Evolutionary conservation across 177 flowering plant genomes (phyloP).

Genomic region (Tripterygium wilfordii): DNA sequence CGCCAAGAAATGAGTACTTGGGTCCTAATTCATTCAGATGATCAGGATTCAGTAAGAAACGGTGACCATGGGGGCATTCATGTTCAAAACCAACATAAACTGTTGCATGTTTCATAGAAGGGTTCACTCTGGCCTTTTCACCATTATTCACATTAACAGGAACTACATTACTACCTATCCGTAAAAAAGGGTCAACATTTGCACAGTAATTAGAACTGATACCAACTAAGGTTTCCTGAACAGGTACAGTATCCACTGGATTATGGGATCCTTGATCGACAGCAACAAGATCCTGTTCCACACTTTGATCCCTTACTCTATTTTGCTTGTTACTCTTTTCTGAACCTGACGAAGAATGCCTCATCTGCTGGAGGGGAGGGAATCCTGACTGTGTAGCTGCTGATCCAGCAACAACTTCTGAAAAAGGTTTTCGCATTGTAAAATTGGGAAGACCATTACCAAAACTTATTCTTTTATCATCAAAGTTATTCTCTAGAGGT

Average conservation of each 20-base stretch:
- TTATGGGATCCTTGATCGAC: slow-evolving; percentile 28
- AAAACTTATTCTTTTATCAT: slow-evolving; percentile 39
- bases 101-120: slow-evolving; percentile 34
- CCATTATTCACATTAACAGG: slow-evolving; percentile 34
- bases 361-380: slow-evolving; percentile 76
- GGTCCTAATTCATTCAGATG: slow-evolving; percentile 61
- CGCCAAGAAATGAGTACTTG: slow-evolving; percentile 37
- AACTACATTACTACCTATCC: slow-evolving; percentile 61
- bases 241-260: slow-evolving; percentile 22
- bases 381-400: slow-evolving; percentile 55
- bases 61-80: slow-evolving; percentile 93
- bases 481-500: slow-evolving; percentile 11
- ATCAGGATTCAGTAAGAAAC: slow-evolving; percentile 64
- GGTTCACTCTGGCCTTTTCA: slow-evolving; percentile 24
- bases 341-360: slow-evolving; percentile 23
- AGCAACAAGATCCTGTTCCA: slow-evolving; percentile 19
- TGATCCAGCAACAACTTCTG: slow-evolving; percentile 92
- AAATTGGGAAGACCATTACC: slow-evolving; percentile 63
- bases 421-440: slow-evolving; percentile 76
- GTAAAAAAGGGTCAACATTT: slow-evolving; percentile 39
- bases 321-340: slow-evolving; percentile 44
- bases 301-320: slow-evolving; percentile 21
- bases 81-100: slow-evolving; percentile 89
- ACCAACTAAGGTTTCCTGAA: slow-evolving; percentile 19
- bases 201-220: slow-evolving; percentile 9